Conservation (phyloP, 1,284 basidiomycete genomes). For the Xerocomus cyaneibrunnescens region DNA sequence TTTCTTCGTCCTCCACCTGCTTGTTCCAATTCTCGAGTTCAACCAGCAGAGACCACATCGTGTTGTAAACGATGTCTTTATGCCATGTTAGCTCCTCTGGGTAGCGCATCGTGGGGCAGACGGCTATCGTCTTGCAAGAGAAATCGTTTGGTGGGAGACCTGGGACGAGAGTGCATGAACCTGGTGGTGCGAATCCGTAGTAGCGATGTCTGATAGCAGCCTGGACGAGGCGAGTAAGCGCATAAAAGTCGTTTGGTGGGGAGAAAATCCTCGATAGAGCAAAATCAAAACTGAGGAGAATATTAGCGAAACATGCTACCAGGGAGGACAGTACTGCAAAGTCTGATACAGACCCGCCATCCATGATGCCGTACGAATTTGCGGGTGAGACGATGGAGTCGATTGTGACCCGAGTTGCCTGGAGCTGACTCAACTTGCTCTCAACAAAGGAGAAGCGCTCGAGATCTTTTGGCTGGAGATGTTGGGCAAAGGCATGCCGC, state of each 20-base stretch:
- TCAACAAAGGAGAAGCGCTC: conserved; percentile 2
- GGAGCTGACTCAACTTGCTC: not conserved
- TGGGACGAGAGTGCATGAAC: conserved; percentile 1
- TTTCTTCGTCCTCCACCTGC: not conserved
- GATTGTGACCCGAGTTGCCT: not conserved
- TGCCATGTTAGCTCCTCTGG: conserved; percentile 1
- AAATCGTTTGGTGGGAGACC: conserved; percentile 1
- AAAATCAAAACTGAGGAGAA: not conserved
- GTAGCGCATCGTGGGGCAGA: conserved; percentile 7
- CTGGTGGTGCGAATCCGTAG: conserved; percentile 4
- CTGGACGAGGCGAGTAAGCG: conserved; percentile 2
- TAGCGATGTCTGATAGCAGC: not conserved
- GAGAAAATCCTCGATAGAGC: not conserved
- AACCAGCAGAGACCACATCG: conserved; percentile 5
- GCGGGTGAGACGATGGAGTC: conserved; percentile 11
- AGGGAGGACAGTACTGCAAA: too few relatives aligned
- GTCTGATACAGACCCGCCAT: conserved; percentile 6
- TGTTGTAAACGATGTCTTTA: conserved; percentile 8
- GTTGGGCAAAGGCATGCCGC: conserved; percentile 1
- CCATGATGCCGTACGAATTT: conserved; percentile 14
- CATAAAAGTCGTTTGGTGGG: not conserved
- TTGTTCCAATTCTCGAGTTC: conserved; percentile 4
- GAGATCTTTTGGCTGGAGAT: conserved; percentile 8
- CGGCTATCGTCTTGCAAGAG: not conserved
- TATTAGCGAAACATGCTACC: not conserved